These are phyloP conservation scores for Aspergillus bombycis DNA, from an alignment of 2,329 filamentous ascomycete genomes.

Conservation along the genomic window DNA sequence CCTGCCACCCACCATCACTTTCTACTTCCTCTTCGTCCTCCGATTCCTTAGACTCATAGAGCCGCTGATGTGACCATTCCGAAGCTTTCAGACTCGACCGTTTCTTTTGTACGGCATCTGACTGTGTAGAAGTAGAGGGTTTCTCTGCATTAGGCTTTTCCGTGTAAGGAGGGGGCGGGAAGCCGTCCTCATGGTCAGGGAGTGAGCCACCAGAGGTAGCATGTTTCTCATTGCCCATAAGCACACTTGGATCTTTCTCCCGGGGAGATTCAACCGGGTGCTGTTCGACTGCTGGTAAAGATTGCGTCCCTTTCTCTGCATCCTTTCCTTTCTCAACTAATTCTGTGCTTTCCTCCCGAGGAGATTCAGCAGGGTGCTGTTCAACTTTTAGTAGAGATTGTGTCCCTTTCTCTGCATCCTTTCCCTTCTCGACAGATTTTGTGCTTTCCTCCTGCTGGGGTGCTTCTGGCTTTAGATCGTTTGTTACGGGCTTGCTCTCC, in stretches of 20 bases:
- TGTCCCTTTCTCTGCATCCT: slow-evolving; percentile 9
- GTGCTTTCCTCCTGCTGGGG: neutral
- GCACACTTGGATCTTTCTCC: neutral
- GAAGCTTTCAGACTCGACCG: slow-evolving; percentile 55
- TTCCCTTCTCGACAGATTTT: neutral
- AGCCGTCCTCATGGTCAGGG: slow-evolving; percentile 10
- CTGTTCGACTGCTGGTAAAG: slow-evolving; percentile 2
- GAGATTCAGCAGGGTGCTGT: slow-evolving; percentile 2
- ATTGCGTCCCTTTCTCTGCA: slow-evolving; percentile 10
- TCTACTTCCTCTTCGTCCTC: slow-evolving; percentile 52
- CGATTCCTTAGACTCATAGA: slow-evolving; percentile 55
- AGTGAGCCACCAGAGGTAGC: neutral
- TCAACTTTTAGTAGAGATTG: slow-evolving; percentile 7
- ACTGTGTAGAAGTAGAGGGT: slow-evolving; percentile 10
- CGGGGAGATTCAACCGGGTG: slow-evolving; percentile 6
- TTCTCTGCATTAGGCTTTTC: slow-evolving; percentile 16
- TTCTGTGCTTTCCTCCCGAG: slow-evolving; percentile 2
- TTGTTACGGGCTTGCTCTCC: neutral
- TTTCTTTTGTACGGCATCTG: slow-evolving; percentile 25
- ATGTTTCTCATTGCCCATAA: slow-evolving; percentile 12
- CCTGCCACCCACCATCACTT: slow-evolving; percentile 74
- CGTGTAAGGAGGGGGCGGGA: slow-evolving; percentile 21
- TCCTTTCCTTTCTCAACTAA: neutral
- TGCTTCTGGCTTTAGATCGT: neutral
- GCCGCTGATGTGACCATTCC: slow-evolving; percentile 88